phyloP scores from a whole-genome alignment of 2,329 filamentous ascomycete genomes.

The Colletotrichum tropicale region DNA sequence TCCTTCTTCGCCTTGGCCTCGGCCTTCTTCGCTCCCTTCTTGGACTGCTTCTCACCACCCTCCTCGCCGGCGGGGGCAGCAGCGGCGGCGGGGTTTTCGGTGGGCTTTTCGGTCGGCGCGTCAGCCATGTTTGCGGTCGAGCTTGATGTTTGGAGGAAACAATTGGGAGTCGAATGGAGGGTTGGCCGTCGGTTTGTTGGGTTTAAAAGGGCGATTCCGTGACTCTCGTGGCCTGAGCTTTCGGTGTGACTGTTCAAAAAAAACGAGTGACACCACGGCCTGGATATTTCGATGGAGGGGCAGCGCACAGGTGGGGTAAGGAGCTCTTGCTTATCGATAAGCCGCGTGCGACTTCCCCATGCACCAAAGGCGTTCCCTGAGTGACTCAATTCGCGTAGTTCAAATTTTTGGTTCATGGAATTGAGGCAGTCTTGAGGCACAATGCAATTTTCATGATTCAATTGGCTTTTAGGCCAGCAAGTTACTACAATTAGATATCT shows the following conservation, averaged over 20 bases:
- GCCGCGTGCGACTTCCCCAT: not conserved
- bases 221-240: constrained; percentile 2
- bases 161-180: not conserved
- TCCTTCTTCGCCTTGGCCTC: constrained; percentile 88
- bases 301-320: not conserved
- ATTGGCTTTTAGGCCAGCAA: not conserved
- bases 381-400: not conserved
- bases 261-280: not conserved
- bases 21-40: constrained; percentile 85
- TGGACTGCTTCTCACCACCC: constrained; percentile 49
- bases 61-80: constrained; percentile 27
- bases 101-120: constrained; percentile 29
- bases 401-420: not conserved
- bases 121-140: constrained; percentile 35
- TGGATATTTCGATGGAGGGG: constrained; percentile 19
- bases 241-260: constrained; percentile 1
- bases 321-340: not conserved
- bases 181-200: not conserved
- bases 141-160: not conserved
- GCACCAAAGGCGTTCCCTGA: not conserved
- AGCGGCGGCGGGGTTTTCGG: constrained; percentile 23
- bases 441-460: not conserved
- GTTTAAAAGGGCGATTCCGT: not conserved
- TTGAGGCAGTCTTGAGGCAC: not conserved
- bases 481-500: not conserved